Percentiles rank a stretch among this genome's conserved stretches.
These are phyloP conservation scores for Azolla pinnata DNA, from an alignment of 75 land plant species.

Conservation along the genomic window DNA sequence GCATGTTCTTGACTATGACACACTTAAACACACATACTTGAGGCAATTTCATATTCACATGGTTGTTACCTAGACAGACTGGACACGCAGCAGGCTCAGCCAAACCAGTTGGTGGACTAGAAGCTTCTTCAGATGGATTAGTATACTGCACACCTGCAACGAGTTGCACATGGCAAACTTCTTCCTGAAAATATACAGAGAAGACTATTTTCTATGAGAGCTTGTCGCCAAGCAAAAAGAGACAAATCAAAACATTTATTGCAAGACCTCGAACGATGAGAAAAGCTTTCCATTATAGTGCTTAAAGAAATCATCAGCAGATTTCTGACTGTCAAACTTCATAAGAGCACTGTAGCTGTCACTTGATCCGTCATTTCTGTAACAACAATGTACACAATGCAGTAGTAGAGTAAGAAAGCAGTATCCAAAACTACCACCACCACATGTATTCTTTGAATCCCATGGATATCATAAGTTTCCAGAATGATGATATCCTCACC, in stretches of 20 bases:
- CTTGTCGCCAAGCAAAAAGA: neutral
- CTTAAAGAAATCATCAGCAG: constrained; percentile 66
- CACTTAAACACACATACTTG: neutral
- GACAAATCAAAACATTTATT: constrained; percentile 10
- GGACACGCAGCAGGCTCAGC: constrained; percentile 86
- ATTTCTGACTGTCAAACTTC: constrained; percentile 56
- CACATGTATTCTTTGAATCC: too few species aligned
- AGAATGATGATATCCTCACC: constrained; percentile 27
- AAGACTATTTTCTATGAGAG: neutral
- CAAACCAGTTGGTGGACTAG: constrained; percentile 50
- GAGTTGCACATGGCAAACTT: constrained; percentile 65
- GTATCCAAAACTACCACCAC: too few species aligned
- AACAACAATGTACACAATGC: constrained; percentile 4
- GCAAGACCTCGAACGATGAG: constrained; percentile 98
- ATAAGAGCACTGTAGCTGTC: constrained; percentile 82
- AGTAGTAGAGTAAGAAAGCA: too few species aligned
- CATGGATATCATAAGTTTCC: too few species aligned
- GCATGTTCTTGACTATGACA: too few species aligned
- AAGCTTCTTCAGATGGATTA: constrained; percentile 59
- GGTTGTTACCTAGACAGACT: constrained; percentile 78
- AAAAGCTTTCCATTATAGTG: constrained; percentile 69
- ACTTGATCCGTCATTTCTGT: constrained; percentile 70
- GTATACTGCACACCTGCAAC: constrained; percentile 74
- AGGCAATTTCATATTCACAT: neutral
- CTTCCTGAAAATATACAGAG: constrained; percentile 38